These are phyloP conservation scores for California macrophylla DNA, from an alignment of 441 rosid genomes.

Conservation along the genomic window DNA sequence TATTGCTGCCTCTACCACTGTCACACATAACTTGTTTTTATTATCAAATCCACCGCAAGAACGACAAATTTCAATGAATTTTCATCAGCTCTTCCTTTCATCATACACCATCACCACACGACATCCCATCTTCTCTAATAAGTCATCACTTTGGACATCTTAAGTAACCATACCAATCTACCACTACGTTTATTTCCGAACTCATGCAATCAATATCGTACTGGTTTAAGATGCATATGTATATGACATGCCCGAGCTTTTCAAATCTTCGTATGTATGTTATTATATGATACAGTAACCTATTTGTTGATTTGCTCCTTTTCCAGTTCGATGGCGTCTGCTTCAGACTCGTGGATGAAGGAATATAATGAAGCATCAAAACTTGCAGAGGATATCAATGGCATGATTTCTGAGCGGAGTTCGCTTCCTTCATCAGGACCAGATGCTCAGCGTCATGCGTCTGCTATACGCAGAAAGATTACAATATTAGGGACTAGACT, in stretches of 20 bases:
- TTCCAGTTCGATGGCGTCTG: constrained; percentile 53
- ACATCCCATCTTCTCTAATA: too few relatives aligned
- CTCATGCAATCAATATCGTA: too few relatives aligned
- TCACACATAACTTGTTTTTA: background rate
- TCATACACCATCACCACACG: too few relatives aligned
- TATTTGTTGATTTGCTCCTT: background rate
- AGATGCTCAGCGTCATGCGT: constrained; percentile 72
- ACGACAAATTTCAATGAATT: too few relatives aligned
- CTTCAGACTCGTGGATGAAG: constrained; percentile 75
- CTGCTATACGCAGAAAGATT: constrained; percentile 79
- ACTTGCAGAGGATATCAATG: constrained; percentile 70
- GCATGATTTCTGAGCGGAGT: constrained; percentile 65
- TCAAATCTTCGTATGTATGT: background rate
- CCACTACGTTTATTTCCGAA: too few relatives aligned
- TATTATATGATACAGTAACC: background rate
- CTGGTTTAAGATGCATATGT: background rate
- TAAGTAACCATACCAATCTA: too few relatives aligned
- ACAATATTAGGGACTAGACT: constrained; percentile 73
- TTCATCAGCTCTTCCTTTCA: too few relatives aligned
- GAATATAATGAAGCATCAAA: constrained; percentile 68
- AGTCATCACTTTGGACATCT: too few relatives aligned
- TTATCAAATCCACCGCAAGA: too few relatives aligned
- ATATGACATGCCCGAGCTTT: background rate
- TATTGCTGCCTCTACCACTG: background rate
- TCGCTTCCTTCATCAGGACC: constrained; percentile 52